These are phyloP conservation scores for Sporothrix pallida DNA, from an alignment of 2,329 filamentous ascomycete genomes.

Conservation along the genomic window DNA sequence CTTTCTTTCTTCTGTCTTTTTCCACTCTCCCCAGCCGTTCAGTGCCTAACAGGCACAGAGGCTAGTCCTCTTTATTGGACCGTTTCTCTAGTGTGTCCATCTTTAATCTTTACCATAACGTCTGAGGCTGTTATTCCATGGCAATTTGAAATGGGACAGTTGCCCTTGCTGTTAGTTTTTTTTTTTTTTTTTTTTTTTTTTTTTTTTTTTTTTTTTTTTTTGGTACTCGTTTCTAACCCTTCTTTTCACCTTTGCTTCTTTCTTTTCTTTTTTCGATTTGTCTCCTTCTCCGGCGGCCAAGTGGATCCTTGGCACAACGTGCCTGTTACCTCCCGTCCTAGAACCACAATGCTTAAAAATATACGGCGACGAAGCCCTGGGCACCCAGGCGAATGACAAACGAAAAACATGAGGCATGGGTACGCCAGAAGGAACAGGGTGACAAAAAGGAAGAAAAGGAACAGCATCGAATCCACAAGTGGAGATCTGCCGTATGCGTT, in stretches of 20 bases:
- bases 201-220: not conserved
- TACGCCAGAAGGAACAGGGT: not conserved
- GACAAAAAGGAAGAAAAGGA: not conserved
- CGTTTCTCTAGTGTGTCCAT: not conserved
- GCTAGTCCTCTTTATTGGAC: not conserved
- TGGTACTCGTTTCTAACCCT: not conserved
- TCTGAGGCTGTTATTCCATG: not conserved
- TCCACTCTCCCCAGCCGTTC: not conserved
- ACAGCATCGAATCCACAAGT: constrained; percentile 7
- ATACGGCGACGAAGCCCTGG: not conserved
- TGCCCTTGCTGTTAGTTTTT: not conserved
- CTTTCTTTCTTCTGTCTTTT: not conserved
- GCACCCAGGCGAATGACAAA: constrained; percentile 7
- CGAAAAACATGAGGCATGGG: not conserved
- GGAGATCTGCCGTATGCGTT: not conserved
- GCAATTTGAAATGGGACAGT: not conserved
- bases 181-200: not conserved
- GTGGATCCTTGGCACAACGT: not conserved
- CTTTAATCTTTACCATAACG: not conserved
- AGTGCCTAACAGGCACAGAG: not conserved
- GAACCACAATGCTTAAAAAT: constrained; percentile 20
- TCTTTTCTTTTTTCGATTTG: not conserved
- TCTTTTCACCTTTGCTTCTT: too few species aligned
- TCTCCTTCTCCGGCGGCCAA: constrained; percentile 4
- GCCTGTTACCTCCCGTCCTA: not conserved